These are phyloP conservation scores for Monascus ruber DNA, from an alignment of 2,329 filamentous ascomycete genomes.

Conservation along the genomic window DNA sequence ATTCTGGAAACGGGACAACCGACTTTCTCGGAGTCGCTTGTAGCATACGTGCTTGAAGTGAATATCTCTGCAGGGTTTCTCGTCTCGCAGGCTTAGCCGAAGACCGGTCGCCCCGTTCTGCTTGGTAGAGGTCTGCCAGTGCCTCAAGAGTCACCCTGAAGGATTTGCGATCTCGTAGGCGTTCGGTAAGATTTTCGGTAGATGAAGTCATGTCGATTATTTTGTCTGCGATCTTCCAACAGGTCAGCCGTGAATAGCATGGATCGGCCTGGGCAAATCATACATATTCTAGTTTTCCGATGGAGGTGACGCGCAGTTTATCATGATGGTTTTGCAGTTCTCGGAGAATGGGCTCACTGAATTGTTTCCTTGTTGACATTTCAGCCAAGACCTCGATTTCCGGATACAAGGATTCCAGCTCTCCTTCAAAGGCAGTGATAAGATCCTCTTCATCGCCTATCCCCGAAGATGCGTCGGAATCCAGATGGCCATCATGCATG, in stretches of 20 bases:
- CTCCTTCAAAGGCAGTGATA: slow-evolving; percentile 19
- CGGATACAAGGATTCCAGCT: slow-evolving; percentile 28
- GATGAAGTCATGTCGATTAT: slow-evolving; percentile 23
- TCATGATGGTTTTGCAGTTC: slow-evolving; percentile 22
- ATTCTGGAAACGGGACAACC: slow-evolving; percentile 6
- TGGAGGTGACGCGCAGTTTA: slow-evolving; percentile 16
- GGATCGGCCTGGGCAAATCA: slow-evolving; percentile 7
- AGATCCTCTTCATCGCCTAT: slow-evolving; percentile 6
- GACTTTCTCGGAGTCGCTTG: slow-evolving; percentile 8
- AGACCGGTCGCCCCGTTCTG: slow-evolving; percentile 15
- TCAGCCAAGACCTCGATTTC: slow-evolving; percentile 30
- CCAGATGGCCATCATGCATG: slow-evolving; percentile 5
- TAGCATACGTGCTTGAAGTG: slow-evolving; percentile 10
- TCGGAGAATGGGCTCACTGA: slow-evolving; percentile 27
- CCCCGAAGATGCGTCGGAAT: background rate
- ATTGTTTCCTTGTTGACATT: slow-evolving; percentile 33
- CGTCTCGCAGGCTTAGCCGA: slow-evolving; percentile 13
- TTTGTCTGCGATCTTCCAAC: slow-evolving; percentile 19
- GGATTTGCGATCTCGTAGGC: slow-evolving; percentile 22
- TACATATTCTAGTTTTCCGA: slow-evolving; percentile 23
- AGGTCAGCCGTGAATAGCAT: slow-evolving; percentile 4
- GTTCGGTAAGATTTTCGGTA: slow-evolving; percentile 16
- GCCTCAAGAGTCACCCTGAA: slow-evolving; percentile 22
- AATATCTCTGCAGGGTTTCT: slow-evolving; percentile 17
- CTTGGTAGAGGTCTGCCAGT: slow-evolving; percentile 19